Conservation (phyloP, 345 rosid genomes). For the Eucalyptus curtisii region DNA sequence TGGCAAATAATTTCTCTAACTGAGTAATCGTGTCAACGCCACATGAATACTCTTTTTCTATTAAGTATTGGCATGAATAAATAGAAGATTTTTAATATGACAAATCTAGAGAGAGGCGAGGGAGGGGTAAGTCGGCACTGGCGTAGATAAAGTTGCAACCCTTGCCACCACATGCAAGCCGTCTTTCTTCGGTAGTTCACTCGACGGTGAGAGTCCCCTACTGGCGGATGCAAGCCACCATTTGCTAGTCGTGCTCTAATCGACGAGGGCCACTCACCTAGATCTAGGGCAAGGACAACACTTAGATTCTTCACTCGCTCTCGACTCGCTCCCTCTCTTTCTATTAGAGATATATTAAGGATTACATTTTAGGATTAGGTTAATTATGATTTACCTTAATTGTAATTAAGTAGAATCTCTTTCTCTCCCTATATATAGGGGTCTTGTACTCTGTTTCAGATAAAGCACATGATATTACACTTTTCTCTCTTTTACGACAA, state of each 20-base stretch:
- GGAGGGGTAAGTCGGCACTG: background rate
- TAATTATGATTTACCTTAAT: background rate
- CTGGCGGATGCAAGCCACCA: background rate
- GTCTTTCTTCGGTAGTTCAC: background rate
- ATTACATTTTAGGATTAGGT: background rate
- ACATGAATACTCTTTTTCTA: too few species aligned
- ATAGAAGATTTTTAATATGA: too few species aligned
- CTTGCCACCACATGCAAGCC: background rate
- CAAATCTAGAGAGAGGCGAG: background rate
- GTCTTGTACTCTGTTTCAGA: background rate
- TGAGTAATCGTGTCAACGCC: too few species aligned
- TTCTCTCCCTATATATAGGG: background rate
- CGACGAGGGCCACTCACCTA: background rate
- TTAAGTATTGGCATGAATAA: too few species aligned
- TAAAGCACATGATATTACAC: background rate
- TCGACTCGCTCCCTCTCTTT: too few species aligned
- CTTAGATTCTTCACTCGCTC: too few species aligned
- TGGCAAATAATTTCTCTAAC: too few species aligned
- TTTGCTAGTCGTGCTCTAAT: background rate
- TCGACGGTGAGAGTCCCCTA: too few species aligned
- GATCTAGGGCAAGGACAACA: background rate
- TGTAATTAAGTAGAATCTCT: too few species aligned
- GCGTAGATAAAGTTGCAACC: background rate
- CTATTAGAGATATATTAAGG: too few species aligned
- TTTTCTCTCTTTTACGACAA: background rate